Base-by-base conservation (phyloP, 1,139 yeast genomes). In the Pichia sp. region DNA sequence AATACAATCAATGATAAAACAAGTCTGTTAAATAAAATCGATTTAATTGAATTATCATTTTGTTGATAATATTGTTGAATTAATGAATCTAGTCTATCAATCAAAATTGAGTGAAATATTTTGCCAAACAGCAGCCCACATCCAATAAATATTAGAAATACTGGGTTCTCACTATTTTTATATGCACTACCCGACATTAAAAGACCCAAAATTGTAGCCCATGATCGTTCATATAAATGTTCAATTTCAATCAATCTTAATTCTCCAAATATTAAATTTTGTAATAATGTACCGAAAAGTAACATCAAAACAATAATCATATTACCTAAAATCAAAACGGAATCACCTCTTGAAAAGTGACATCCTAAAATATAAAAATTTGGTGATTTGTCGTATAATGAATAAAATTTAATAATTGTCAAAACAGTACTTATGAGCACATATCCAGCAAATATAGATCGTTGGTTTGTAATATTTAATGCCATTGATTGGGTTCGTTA, bases 211-310 rank as follows among this genome's bases (percentile, higher is more conserved):
- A 87, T 68, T 0, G 95, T 86, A 56, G 81, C 75, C 70, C 86
- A 79, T 14, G 82, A 70, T 51, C 81, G 71, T 60, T 88, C 95
- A 56, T 84, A 76, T 27, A 91, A 71, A 63, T 86, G 90, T 60
- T 91, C 96, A 47, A 79, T 70, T 65, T 93, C 99, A 46, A 87
- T 74, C 33, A 83, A 71, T 51, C 96, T 73, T 51, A 93, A 70
- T 52, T 81, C 83, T 0, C 96, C 96, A 71, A 90, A 90, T 46
- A 90, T 66, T 1, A 83, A 6, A 49, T 67, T 53, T 57, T 80
- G 83, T 1, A 80, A 58, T 8, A 71, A 29, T 55, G 74, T 73
- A 8, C 80, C 83, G n/a, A 71, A 25, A 3, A 74, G 48, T 10
- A 75, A 56, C 5, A 74, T 58, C 46, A 73, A 61, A 43, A 72